Percentiles rank a stretch among this genome's conserved stretches.
Evolutionary conservation across 495 filamentous ascomycete species (phyloP).

Genomic region (Entonaema liquescens): DNA sequence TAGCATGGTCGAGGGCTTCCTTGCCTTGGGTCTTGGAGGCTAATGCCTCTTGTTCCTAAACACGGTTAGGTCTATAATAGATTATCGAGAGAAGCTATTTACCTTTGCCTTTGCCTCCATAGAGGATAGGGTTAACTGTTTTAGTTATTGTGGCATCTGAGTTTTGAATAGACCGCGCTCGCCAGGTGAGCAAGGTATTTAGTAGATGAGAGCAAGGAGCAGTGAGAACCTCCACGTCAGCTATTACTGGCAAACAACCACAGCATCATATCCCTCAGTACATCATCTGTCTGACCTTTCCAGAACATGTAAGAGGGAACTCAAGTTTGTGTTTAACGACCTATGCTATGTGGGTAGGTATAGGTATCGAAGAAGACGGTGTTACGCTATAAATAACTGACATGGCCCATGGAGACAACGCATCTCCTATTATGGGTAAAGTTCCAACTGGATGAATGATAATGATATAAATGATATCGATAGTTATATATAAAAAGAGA

Average conservation of each 20-base stretch:
- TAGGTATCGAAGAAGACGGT: conserved; percentile 12
- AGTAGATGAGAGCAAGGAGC: not conserved
- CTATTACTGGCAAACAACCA: conserved; percentile 12
- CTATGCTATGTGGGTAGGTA: conserved; percentile 1
- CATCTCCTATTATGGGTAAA: conserved; percentile 9
- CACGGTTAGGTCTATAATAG: conserved; percentile 34
- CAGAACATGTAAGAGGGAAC: not conserved
- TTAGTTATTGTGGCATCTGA: conserved; percentile 10
- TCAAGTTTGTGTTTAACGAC: conserved; percentile 1
- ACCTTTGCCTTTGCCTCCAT: conserved; percentile 59
- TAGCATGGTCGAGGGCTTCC: conserved; percentile 75
- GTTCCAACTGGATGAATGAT: not conserved
- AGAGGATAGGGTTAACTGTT: not conserved
- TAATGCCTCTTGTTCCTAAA: conserved; percentile 68
- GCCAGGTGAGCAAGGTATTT: not conserved
- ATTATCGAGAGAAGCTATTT: not conserved
- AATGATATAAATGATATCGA: not conserved
- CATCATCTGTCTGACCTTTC: not conserved
- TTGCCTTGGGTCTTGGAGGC: conserved; percentile 64
- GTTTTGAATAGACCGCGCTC: not conserved
- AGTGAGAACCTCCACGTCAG: conserved; percentile 11
- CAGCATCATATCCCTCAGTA: conserved; percentile 6
- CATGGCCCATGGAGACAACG: conserved; percentile 20
- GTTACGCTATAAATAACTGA: conserved; percentile 14
- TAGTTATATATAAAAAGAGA: conserved; percentile 2